Percentiles rank a stretch among this genome's conserved stretches.
These are phyloP conservation scores for Musa acuminata DNA, from an alignment of 176 grass and related monocot species.

Conservation along the genomic window DNA sequence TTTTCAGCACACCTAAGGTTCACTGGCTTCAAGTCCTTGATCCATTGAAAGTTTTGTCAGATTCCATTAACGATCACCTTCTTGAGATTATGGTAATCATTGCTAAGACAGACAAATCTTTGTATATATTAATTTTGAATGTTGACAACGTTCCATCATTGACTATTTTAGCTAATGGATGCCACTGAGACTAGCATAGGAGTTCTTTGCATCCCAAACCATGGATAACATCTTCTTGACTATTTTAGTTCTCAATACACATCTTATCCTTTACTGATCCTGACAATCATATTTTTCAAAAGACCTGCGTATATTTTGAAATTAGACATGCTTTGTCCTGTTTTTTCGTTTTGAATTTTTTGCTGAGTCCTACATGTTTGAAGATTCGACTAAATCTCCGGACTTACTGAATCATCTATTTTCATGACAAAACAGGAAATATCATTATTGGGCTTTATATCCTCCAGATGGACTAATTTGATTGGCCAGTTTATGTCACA, in stretches of 20 bases:
- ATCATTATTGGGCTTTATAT: conserved; percentile 53
- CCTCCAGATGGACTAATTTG: conserved; percentile 46
- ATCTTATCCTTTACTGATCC: not conserved
- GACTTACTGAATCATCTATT: not conserved
- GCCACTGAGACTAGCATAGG: not conserved
- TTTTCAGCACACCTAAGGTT: conserved; percentile 57
- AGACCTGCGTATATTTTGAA: not conserved
- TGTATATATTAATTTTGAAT: not conserved
- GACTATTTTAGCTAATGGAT: too few relatives aligned
- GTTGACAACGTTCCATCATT: not conserved
- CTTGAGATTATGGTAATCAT: conserved; percentile 48
- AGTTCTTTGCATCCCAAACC: not conserved
- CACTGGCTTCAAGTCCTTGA: conserved; percentile 69
- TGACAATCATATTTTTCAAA: not conserved
- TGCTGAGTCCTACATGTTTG: not conserved
- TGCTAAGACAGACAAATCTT: not conserved
- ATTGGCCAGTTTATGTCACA: conserved; percentile 41
- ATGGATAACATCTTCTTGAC: not conserved
- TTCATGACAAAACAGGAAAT: conserved; percentile 48
- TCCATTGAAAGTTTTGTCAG: conserved; percentile 27
- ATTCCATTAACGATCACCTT: conserved; percentile 28
- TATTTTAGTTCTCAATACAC: not conserved
- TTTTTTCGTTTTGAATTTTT: not conserved
- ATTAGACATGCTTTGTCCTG: not conserved
- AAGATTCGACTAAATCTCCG: not conserved